These are phyloP conservation scores for Neurospora sp. DNA, from an alignment of 495 filamentous ascomycete genomes.

Conservation along the genomic window DNA sequence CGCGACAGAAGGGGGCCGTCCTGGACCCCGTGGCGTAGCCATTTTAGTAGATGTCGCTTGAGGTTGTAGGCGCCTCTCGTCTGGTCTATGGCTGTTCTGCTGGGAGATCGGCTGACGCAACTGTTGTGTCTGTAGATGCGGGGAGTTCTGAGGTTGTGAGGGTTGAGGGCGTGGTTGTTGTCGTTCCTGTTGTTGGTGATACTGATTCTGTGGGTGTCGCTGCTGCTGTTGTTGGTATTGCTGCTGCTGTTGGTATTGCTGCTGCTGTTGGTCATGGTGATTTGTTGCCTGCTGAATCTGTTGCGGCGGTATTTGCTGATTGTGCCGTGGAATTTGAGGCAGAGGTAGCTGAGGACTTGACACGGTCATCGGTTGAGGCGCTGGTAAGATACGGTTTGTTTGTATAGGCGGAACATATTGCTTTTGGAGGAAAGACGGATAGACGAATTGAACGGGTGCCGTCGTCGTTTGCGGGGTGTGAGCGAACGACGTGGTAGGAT, in stretches of 20 bases:
- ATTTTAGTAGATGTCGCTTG: constrained; percentile 8
- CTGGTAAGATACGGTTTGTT: neutral
- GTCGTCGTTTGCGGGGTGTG: neutral
- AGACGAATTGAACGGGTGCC: neutral
- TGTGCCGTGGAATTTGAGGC: constrained; percentile 6
- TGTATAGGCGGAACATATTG: neutral
- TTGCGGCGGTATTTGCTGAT: constrained; percentile 15
- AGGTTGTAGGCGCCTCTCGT: constrained; percentile 9
- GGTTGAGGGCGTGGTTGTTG: constrained; percentile 14
- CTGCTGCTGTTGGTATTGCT: constrained; percentile 5
- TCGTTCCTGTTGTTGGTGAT: constrained; percentile 11
- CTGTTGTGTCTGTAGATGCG: constrained; percentile 3
- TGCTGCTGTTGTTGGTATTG: constrained; percentile 4
- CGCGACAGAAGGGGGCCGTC: constrained; percentile 15
- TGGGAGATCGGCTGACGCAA: constrained; percentile 2
- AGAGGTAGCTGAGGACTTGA: neutral
- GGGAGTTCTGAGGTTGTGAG: constrained; percentile 7
- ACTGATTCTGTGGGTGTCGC: constrained; percentile 4
- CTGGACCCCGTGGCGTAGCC: constrained; percentile 9
- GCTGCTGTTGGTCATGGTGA: constrained; percentile 5
- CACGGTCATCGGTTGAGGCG: neutral
- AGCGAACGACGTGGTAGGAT: neutral
- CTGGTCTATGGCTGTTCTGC: constrained; percentile 15
- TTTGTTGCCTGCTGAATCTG: constrained; percentile 6
- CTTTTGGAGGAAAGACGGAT: neutral